Evolutionary conservation across 1,284 basidiomycete species (phyloP).

Genomic region (Moesziomyces aphidis): DNA sequence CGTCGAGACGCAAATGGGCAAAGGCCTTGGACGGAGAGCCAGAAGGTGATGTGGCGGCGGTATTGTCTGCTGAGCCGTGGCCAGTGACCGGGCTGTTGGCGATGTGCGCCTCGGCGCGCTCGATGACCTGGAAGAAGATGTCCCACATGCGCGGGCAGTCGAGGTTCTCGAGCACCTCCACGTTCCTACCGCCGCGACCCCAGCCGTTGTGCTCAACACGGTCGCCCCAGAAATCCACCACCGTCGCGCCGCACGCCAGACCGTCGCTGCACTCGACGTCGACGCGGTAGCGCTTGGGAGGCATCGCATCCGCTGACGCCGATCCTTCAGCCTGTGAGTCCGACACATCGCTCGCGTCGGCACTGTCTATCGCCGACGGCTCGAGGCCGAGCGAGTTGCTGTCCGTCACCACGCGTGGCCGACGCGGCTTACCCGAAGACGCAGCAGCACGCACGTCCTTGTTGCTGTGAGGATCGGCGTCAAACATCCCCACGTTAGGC

Average conservation of each 20-base stretch:
- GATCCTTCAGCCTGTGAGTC: conserved; percentile 4
- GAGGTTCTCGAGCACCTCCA: conserved; percentile 56
- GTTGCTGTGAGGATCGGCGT: conserved; percentile 42
- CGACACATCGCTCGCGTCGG: conserved; percentile 14
- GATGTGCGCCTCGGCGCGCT: conserved; percentile 48
- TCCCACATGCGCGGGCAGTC: conserved; percentile 54
- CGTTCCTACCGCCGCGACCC: conserved; percentile 55
- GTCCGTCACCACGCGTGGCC: neutral
- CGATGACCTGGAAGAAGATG: conserved; percentile 54
- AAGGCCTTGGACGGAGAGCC: conserved; percentile 26
- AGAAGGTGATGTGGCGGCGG: conserved; percentile 5
- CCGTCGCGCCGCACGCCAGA: conserved; percentile 53
- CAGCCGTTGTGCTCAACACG: conserved; percentile 48
- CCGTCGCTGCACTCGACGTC: conserved; percentile 51
- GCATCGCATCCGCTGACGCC: conserved; percentile 2
- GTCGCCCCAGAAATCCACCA: conserved; percentile 59
- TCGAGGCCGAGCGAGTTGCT: conserved; percentile 29
- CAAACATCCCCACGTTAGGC: conserved; percentile 22
- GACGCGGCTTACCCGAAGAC: conserved; percentile 1
- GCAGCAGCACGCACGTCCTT: conserved; percentile 13
- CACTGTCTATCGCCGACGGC: conserved; percentile 7
- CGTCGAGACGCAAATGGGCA: conserved; percentile 14
- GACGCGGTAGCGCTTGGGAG: conserved; percentile 53
- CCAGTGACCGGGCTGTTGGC: conserved; percentile 3
- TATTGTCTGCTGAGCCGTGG: neutral